phyloP scores from a whole-genome alignment of 1,139 yeast genomes.

The Kodamaea arcana region DNA sequence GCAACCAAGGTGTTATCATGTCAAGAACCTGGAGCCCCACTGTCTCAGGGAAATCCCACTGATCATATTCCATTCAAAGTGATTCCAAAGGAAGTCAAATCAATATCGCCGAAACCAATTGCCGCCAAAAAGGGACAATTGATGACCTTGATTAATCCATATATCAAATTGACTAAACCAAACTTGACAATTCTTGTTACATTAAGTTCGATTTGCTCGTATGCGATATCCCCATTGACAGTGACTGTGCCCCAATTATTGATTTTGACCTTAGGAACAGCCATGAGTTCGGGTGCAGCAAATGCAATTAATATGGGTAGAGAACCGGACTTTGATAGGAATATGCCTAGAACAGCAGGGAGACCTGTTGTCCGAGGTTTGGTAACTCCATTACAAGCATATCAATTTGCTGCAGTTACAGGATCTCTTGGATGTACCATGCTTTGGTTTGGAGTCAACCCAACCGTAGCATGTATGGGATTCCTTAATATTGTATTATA shows the following conservation, averaged over 20 bases:
- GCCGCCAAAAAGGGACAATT: conserved; percentile 8
- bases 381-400: conserved; percentile 74
- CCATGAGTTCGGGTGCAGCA: conserved; percentile 87
- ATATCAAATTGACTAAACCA: conserved; percentile 82
- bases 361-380: conserved; percentile 90
- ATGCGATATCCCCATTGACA: conserved; percentile 84
- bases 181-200: conserved; percentile 83
- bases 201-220: conserved; percentile 86
- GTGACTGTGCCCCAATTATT: conserved; percentile 66
- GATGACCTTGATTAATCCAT: conserved; percentile 48
- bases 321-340: conserved; percentile 83
- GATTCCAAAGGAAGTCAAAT: conserved; percentile 28
- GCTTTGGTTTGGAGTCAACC: conserved; percentile 77
- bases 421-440: conserved; percentile 71
- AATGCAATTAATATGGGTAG: conserved; percentile 97
- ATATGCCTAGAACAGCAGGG: conserved; percentile 84
- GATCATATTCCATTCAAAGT: conserved; percentile 58
- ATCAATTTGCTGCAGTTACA: conserved; percentile 65
- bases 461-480: conserved; percentile 78
- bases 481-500: conserved; percentile 73
- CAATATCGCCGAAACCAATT: conserved; percentile 1
- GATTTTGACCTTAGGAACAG: conserved; percentile 78
- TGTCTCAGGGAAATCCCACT: conserved; percentile 17
- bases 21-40: conserved; percentile 32
- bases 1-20: conserved; percentile 37